These are phyloP conservation scores for Arthrinium puccinioides DNA, from an alignment of 2,329 filamentous ascomycete genomes.

Conservation along the genomic window DNA sequence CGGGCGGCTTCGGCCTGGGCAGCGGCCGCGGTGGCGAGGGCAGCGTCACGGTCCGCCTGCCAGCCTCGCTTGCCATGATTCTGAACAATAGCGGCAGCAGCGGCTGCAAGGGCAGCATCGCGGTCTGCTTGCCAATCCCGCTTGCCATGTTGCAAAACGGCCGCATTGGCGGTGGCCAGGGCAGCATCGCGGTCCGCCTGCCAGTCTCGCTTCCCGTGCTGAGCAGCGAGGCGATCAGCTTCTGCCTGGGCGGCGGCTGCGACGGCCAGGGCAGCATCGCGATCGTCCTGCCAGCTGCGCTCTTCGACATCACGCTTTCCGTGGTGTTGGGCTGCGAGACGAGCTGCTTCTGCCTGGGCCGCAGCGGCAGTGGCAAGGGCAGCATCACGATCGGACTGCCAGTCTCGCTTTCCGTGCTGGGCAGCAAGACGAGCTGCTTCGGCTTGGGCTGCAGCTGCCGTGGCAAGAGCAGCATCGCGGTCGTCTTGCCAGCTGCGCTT, in stretches of 20 bases:
- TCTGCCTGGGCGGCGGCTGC: constrained; percentile 9
- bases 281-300: constrained; percentile 5
- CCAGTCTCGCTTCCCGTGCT: constrained; percentile 9
- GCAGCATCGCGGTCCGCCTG: constrained; percentile 1
- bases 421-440: constrained; percentile 9
- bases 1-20: constrained; percentile 10
- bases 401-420: constrained; percentile 8
- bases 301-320: not conserved
- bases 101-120: constrained; percentile 4
- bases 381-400: constrained; percentile 2
- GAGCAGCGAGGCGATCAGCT: constrained; percentile 9
- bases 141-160: constrained; percentile 3
- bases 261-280: constrained; percentile 7
- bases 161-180: constrained; percentile 5
- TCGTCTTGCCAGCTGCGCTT: constrained; percentile 4
- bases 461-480: constrained; percentile 8
- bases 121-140: constrained; percentile 7
- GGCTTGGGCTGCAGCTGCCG: constrained; percentile 8
- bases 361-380: constrained; percentile 6
- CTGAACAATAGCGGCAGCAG: constrained; percentile 2
- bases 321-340: too few relatives aligned
- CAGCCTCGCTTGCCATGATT: not conserved
- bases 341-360: too few relatives aligned
- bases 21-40: constrained; percentile 8
- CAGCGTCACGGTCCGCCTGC: constrained; percentile 6